Conservation (phyloP, 2,329 filamentous ascomycete genomes). For the Colletotrichum phormii region DNA sequence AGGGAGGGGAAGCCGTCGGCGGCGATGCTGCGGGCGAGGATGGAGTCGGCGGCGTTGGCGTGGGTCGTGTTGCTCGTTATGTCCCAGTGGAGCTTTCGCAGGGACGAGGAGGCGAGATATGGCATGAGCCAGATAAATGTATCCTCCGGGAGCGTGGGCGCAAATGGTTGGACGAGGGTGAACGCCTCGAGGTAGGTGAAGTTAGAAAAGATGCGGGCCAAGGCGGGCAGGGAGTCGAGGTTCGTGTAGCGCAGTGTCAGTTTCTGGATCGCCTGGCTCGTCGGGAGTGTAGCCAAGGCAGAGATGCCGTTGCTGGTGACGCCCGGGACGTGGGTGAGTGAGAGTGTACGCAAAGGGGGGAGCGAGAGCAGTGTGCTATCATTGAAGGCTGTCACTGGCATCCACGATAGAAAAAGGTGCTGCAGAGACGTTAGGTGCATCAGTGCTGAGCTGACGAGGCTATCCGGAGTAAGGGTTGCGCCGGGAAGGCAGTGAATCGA, state of each 20-base stretch:
- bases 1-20: slow-evolving; percentile 73
- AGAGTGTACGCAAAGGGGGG: slow-evolving; percentile 65
- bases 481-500: slow-evolving; percentile 70
- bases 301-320: slow-evolving; percentile 68
- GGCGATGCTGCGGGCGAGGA: slow-evolving; percentile 73
- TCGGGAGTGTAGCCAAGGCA: slow-evolving; percentile 63
- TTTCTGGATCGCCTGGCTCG: slow-evolving; percentile 57
- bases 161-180: slow-evolving; percentile 64
- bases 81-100: slow-evolving; percentile 73
- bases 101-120: slow-evolving; percentile 67
- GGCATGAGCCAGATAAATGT: slow-evolving; percentile 73
- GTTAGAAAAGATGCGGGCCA: slow-evolving; percentile 70
- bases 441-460: slow-evolving; percentile 63
- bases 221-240: slow-evolving; percentile 65
- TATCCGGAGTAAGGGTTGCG: slow-evolving; percentile 64
- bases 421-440: slow-evolving; percentile 64
- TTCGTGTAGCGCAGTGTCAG: slow-evolving; percentile 68
- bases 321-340: slow-evolving; percentile 66
- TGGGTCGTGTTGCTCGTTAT: slow-evolving; percentile 63
- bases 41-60: slow-evolving; percentile 65
- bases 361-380: slow-evolving; percentile 66
- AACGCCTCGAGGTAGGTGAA: slow-evolving; percentile 62
- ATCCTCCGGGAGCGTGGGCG: slow-evolving; percentile 66
- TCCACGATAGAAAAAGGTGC: slow-evolving; percentile 68
- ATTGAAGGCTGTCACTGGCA: slow-evolving; percentile 68